Conservation (phyloP, 129 eudicot species). For the Arctium lappa region DNA sequence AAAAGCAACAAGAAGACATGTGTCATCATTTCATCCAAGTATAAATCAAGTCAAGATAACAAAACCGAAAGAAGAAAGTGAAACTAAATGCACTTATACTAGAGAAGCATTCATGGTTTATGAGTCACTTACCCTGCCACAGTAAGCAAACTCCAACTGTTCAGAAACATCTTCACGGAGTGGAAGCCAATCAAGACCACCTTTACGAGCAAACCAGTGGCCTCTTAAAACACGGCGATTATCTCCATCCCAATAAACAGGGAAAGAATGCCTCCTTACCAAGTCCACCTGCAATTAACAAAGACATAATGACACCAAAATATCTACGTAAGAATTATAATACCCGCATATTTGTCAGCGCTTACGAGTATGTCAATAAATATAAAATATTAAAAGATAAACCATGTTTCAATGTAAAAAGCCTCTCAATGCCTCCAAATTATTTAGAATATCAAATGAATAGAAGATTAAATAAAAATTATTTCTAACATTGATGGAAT, state of each 20-base stretch:
- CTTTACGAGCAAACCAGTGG: slow-evolving; percentile 97
- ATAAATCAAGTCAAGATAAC: not conserved
- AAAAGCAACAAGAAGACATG: not conserved
- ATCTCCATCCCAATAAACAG: slow-evolving; percentile 98
- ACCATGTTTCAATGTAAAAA: not conserved
- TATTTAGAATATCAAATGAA: not conserved
- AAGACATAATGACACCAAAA: slow-evolving; percentile 4
- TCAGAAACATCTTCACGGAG: slow-evolving; percentile 96
- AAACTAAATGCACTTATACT: not conserved
- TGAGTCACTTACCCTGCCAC: slow-evolving; percentile 51
- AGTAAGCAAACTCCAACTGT: slow-evolving; percentile 93
- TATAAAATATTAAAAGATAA: not conserved
- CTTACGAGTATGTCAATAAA: not conserved
- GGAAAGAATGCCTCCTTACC: slow-evolving; percentile 81
- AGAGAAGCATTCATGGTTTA: slow-evolving; percentile 5
- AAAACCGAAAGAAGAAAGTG: not conserved
- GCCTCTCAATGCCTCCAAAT: not conserved
- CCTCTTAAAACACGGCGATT: slow-evolving; percentile 94
- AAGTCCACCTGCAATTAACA: slow-evolving; percentile 73
- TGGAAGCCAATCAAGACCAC: slow-evolving; percentile 97
- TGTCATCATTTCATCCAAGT: not conserved
- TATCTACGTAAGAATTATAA: slow-evolving; percentile 4
- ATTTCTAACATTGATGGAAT: not conserved
- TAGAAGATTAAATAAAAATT: not conserved
- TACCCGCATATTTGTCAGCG: not conserved